Percentiles rank a stretch among this genome's conserved stretches.
These are phyloP conservation scores for Fusarium pseudocircinatum DNA, from an alignment of 2,329 filamentous ascomycete species.

Conservation along the genomic window DNA sequence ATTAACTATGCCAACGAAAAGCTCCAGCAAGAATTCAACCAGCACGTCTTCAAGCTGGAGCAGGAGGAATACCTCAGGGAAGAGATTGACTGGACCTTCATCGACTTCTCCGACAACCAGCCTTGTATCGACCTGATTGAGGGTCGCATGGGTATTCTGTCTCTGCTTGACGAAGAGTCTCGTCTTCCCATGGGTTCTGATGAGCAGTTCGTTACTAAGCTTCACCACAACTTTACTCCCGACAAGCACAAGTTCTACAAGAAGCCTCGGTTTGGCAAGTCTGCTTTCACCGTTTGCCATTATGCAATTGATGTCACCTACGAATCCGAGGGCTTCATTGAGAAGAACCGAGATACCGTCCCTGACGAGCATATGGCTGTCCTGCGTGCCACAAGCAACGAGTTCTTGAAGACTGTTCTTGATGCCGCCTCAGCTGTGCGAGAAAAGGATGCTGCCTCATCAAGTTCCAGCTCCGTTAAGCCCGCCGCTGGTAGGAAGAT, in stretches of 20 bases:
- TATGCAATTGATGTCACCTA: slow-evolving; percentile 99
- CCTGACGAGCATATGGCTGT: slow-evolving; percentile 98
- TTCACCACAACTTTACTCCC: slow-evolving; percentile 90
- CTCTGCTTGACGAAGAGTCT: slow-evolving; percentile 94
- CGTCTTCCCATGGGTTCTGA: slow-evolving; percentile 96
- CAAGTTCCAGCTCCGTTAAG: slow-evolving; percentile 77
- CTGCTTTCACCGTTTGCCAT: slow-evolving; percentile 96
- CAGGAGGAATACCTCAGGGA: slow-evolving; percentile 97
- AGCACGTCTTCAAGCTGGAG: slow-evolving; percentile 98
- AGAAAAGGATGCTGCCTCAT: slow-evolving; percentile 82
- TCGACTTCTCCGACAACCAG: slow-evolving; percentile 99
- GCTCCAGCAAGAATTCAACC: slow-evolving; percentile 98
- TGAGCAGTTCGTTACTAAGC: slow-evolving; percentile 94
- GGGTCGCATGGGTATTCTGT: slow-evolving; percentile 92
- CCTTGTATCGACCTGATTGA: slow-evolving; percentile 99
- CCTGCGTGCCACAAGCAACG: slow-evolving; percentile 82
- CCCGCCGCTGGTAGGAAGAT: slow-evolving; percentile 85
- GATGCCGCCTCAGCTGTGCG: slow-evolving; percentile 86
- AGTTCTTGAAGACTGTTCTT: slow-evolving; percentile 84
- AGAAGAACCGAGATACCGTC: slow-evolving; percentile 99
- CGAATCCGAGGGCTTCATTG: slow-evolving; percentile 98
- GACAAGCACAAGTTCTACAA: slow-evolving; percentile 98
- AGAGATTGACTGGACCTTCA: slow-evolving; percentile 99
- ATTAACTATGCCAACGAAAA: slow-evolving; percentile 99
- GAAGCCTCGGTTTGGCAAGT: slow-evolving; percentile 97